These are phyloP conservation scores for Sugiyamaella valdiviana DNA, from an alignment of 805 yeast species.

Conservation along the genomic window DNA sequence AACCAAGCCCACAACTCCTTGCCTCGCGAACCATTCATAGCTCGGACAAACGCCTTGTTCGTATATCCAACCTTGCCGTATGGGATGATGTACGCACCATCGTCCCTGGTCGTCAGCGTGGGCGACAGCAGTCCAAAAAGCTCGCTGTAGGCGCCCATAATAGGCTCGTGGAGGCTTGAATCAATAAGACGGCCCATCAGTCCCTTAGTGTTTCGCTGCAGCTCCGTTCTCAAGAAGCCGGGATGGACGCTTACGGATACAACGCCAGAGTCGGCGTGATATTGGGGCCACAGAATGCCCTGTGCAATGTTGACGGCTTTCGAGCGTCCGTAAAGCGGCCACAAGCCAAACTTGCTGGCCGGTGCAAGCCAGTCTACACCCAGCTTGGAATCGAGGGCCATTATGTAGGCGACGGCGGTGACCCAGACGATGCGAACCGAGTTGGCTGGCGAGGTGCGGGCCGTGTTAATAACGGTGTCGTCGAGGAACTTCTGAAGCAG, in stretches of 20 bases:
- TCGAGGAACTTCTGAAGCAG: constrained; percentile 37
- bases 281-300: constrained; percentile 32
- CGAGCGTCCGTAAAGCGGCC: constrained; percentile 39
- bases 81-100: constrained; percentile 38
- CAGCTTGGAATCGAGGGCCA: constrained; percentile 28
- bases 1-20: constrained; percentile 33
- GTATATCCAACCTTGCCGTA: constrained; percentile 39
- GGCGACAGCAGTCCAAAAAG: constrained; percentile 34
- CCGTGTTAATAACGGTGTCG: constrained; percentile 35
- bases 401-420: constrained; percentile 35
- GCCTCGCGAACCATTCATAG: constrained; percentile 31
- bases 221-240: constrained; percentile 35
- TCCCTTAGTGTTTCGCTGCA: constrained; percentile 28
- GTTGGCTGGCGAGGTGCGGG: constrained; percentile 24
- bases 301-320: constrained; percentile 39
- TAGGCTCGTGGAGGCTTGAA: constrained; percentile 19
- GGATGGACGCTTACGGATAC: constrained; percentile 39
- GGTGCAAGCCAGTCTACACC: constrained; percentile 28
- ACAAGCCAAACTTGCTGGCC: constrained; percentile 1
- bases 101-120: constrained; percentile 32
- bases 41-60: constrained; percentile 35
- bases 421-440: constrained; percentile 43
- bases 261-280: constrained; percentile 30
- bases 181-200: background rate
- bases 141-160: constrained; percentile 40